phyloP scores from a whole-genome alignment of 2,329 filamentous ascomycete species.

The Madurella mycetomatis region DNA sequence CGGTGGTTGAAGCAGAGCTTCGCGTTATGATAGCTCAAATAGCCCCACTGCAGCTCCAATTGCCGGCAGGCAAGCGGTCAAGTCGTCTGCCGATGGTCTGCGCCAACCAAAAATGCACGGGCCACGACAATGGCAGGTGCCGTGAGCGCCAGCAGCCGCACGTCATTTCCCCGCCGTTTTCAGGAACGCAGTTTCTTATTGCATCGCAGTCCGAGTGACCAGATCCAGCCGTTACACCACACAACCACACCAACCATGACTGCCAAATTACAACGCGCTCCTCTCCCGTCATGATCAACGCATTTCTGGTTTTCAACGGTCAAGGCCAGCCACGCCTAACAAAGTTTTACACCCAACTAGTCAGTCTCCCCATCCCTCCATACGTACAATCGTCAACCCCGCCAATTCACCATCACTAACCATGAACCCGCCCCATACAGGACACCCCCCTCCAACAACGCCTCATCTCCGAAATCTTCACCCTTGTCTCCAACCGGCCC shows the following conservation, averaged over 20 bases:
- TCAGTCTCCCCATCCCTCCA: constrained; percentile 34
- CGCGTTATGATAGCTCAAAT: neutral
- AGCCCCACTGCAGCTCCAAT: neutral
- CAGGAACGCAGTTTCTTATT: neutral
- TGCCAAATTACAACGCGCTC: neutral
- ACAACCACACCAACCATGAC: neutral
- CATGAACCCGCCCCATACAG: constrained; percentile 42
- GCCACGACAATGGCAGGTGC: neutral
- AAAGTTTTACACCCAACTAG: constrained; percentile 97
- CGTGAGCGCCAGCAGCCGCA: neutral
- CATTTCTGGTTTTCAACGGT: constrained; percentile 97
- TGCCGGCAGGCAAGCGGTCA: constrained; percentile 12
- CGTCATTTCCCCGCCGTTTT: constrained; percentile 10
- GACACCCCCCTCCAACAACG: constrained; percentile 97
- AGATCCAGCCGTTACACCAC: neutral
- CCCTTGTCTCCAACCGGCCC: constrained; percentile 86
- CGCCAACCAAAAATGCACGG: neutral
- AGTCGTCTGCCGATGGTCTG: neutral
- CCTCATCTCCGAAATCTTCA: constrained; percentile 95
- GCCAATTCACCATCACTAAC: neutral
- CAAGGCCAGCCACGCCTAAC: constrained; percentile 93
- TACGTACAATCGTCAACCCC: neutral
- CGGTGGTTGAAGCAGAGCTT: neutral
- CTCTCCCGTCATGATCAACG: constrained; percentile 77
- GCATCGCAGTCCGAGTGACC: too few species aligned